Conservation (phyloP, 2,329 filamentous ascomycete species). For the Colletotrichum nymphaeae region DNA sequence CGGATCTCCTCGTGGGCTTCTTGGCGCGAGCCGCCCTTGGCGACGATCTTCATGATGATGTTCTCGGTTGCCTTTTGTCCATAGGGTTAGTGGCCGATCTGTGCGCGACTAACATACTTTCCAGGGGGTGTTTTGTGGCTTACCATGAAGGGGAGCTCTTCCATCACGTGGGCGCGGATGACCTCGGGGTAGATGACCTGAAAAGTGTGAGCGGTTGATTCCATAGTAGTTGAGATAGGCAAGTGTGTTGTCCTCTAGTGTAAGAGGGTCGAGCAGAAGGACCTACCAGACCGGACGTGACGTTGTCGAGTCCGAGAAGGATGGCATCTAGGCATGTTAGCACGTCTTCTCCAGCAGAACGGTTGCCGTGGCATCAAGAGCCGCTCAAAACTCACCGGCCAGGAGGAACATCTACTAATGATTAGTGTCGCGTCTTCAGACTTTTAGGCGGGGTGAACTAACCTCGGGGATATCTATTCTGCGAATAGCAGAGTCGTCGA, state of each 20-base stretch:
- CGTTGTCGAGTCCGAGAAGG: constrained; percentile 11
- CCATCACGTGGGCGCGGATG: constrained; percentile 74
- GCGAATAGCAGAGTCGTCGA: constrained; percentile 81
- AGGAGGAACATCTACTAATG: constrained; percentile 67
- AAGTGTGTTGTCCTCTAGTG: not conserved
- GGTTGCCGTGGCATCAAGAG: not conserved
- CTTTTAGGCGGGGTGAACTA: not conserved
- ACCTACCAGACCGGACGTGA: constrained; percentile 6
- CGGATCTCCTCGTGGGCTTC: constrained; percentile 90
- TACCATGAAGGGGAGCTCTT: constrained; percentile 89
- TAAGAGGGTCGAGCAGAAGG: not conserved
- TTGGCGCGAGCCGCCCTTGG: constrained; percentile 78
- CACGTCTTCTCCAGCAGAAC: not conserved
- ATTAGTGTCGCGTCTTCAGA: not conserved
- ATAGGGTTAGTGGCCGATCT: not conserved
- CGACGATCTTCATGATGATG: constrained; percentile 83
- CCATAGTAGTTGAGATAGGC: too few relatives aligned
- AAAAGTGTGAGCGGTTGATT: not conserved
- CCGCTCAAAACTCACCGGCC: constrained; percentile 40
- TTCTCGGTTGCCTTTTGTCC: constrained; percentile 49
- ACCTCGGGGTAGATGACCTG: constrained; percentile 79
- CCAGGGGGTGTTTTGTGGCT: not conserved
- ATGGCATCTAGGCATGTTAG: constrained; percentile 67
- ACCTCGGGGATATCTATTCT: constrained; percentile 70
- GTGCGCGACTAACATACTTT: not conserved